These are phyloP conservation scores for Adansonia madagascariensis DNA, from an alignment of 441 rosid species.

Conservation along the genomic window DNA sequence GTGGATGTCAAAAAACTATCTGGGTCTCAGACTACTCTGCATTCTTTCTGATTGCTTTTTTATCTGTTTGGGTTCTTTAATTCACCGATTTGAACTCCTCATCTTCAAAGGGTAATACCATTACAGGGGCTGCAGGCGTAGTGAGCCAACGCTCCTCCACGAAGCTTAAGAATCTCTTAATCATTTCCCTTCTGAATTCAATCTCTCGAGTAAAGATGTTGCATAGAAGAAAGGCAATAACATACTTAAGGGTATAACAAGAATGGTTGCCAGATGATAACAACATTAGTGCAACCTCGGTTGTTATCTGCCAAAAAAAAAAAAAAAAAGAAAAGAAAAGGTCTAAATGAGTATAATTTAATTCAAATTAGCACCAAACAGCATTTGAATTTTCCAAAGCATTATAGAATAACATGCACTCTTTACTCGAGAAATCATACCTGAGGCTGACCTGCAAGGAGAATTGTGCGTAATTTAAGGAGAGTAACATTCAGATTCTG, in stretches of 20 bases:
- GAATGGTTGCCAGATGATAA: slow-evolving; percentile 63
- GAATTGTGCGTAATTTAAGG: slow-evolving; percentile 71
- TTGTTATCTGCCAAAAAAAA: slow-evolving; percentile 59
- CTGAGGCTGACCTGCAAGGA: slow-evolving; percentile 95
- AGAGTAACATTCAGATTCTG: slow-evolving; percentile 86
- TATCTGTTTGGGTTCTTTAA: slow-evolving; percentile 41
- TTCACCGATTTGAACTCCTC: slow-evolving; percentile 47
- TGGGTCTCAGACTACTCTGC: slow-evolving; percentile 34
- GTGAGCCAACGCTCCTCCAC: slow-evolving; percentile 87
- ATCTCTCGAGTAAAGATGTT: slow-evolving; percentile 92
- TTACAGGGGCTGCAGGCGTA: slow-evolving; percentile 82
- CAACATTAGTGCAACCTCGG: slow-evolving; percentile 74
- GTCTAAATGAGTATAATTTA: slow-evolving; percentile 14
- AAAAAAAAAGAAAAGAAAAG: background rate
- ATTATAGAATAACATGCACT: background rate
- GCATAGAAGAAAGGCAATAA: slow-evolving; percentile 63
- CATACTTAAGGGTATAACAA: slow-evolving; percentile 79
- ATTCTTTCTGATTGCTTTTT: slow-evolving; percentile 42
- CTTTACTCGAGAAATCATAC: slow-evolving; percentile 40
- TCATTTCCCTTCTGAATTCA: slow-evolving; percentile 80
- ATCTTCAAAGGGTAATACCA: slow-evolving; percentile 69
- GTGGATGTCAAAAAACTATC: slow-evolving; percentile 16
- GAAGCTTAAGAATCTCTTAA: slow-evolving; percentile 53
- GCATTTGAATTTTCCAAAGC: background rate
- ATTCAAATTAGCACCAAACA: background rate